Evolutionary conservation across 2,329 filamentous ascomycete genomes (phyloP), one percentile per base, ranked within the genome.

Genomic region (Sclerotinia borealis): DNA sequence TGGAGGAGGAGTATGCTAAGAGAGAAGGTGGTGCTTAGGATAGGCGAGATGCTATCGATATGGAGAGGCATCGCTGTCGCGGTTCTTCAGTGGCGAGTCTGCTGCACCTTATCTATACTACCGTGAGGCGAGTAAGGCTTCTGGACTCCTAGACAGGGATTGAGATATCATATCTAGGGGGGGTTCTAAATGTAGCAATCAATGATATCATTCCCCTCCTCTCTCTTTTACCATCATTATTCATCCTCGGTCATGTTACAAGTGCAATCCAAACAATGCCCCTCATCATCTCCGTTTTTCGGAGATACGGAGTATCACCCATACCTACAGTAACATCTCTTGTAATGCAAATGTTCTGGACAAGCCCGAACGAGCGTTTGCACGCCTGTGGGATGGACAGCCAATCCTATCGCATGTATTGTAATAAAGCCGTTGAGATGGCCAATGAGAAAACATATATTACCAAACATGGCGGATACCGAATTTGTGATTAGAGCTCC

Each of bases 21-120:
- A 59, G 66, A n/a, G 66, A 67, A 49, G 66, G 66, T 8, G 66
- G 66, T 48, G 66, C 68, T 77, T 75, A 73, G 66, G 72, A 31
- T 13, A 31, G 22, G 47, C 27, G 27, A 56, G 11, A 59, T 47
- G 37, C n/a, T 25, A 11, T 27, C 2, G 25, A 29, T 37, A 39
- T 36, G 51, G 49, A 47, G 31, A n/a, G 22, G 29, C 31, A 51
- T n/a, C 43, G 37, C 31, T 22, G 6, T 36, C 29, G 43, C 15
- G 47, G 31, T 19, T 27, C 31, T 31, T 22, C 2, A 2, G 31
- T 27, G 41, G 56, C 31, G 27, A 37, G 13, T 9, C 31, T 29
- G 8, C 15, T 15, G 17, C 4, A 4, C 49, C 13, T 17, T 43
- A 29, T 29, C 8, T 7, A 50, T n/a, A 34, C 39, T 43, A 29